phyloP scores from a whole-genome alignment of 1,139 yeast genomes.

The Taiozyma sp. region DNA sequence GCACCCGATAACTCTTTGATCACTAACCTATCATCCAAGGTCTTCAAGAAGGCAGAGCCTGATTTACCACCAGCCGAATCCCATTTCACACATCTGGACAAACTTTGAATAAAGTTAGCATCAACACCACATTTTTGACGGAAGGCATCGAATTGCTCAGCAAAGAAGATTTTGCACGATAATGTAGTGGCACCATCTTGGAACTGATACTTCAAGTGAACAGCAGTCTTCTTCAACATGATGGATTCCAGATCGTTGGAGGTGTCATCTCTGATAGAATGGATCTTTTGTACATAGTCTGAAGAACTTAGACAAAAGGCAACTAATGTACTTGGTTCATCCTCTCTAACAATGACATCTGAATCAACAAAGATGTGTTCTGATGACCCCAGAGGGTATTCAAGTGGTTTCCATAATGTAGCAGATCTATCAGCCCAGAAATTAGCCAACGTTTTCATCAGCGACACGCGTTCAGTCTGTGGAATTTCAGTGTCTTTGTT shows the following conservation, averaged over 20 bases:
- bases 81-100: constrained; percentile 93
- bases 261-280: constrained; percentile 19
- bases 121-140: constrained; percentile 79
- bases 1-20: constrained; percentile 85
- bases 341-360: constrained; percentile 91
- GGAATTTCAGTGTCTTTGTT: constrained; percentile 23
- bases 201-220: constrained; percentile 88
- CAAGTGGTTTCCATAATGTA: constrained; percentile 90
- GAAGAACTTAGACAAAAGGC: constrained; percentile 87
- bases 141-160: constrained; percentile 96
- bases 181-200: constrained; percentile 79
- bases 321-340: constrained; percentile 92
- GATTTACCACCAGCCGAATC: constrained; percentile 95
- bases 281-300: constrained; percentile 71
- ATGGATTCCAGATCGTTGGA: constrained; percentile 47
- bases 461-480: constrained; percentile 63
- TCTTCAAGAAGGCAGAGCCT: constrained; percentile 90
- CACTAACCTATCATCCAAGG: constrained; percentile 84
- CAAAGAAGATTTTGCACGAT: constrained; percentile 91
- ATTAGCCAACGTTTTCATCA: constrained; percentile 79
- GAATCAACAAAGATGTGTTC: constrained; percentile 95
- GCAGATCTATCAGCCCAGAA: constrained; percentile 99
- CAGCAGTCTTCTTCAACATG: constrained; percentile 79
- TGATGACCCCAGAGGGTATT: constrained; percentile 71
- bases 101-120: constrained; percentile 76